These are phyloP conservation scores for Hygrophila difformis DNA, from an alignment of 257 asterid genomes.

Conservation along the genomic window DNA sequence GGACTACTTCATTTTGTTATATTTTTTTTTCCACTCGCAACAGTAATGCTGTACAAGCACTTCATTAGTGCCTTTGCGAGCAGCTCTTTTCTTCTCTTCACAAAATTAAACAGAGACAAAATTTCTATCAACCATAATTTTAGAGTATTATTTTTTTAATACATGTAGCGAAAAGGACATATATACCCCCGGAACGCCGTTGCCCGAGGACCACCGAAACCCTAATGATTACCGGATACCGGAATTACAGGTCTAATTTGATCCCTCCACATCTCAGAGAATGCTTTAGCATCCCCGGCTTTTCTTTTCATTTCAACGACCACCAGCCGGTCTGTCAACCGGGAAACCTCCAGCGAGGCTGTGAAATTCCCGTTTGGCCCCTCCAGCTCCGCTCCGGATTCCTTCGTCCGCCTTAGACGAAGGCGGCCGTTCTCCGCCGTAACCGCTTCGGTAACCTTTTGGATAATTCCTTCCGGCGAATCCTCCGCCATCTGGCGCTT, in stretches of 20 bases:
- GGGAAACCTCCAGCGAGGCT: slow-evolving; percentile 37
- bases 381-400: slow-evolving; percentile 47
- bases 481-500: slow-evolving; percentile 33
- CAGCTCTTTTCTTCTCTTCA: too few relatives aligned
- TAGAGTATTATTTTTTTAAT: too few relatives aligned
- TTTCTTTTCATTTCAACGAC: slow-evolving; percentile 54
- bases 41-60: too few relatives aligned
- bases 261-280: slow-evolving; percentile 34
- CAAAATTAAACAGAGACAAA: too few relatives aligned
- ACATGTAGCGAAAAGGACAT: too few relatives aligned
- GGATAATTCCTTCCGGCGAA: slow-evolving; percentile 44
- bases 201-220: too few relatives aligned
- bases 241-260: slow-evolving; percentile 44
- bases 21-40: too few relatives aligned
- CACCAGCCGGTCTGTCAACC: slow-evolving; percentile 39
- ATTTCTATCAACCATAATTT: too few relatives aligned
- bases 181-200: too few relatives aligned
- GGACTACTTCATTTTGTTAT: too few relatives aligned
- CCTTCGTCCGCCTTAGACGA: slow-evolving; percentile 35
- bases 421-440: slow-evolving; percentile 31
- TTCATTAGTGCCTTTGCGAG: too few relatives aligned
- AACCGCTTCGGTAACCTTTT: slow-evolving; percentile 44
- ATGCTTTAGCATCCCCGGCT: slow-evolving; percentile 41
- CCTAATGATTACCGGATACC: background rate
- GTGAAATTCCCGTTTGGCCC: slow-evolving; percentile 55